Base-by-base conservation (phyloP, 805 yeast species). In the Yamadazyma philogaea region DNA sequence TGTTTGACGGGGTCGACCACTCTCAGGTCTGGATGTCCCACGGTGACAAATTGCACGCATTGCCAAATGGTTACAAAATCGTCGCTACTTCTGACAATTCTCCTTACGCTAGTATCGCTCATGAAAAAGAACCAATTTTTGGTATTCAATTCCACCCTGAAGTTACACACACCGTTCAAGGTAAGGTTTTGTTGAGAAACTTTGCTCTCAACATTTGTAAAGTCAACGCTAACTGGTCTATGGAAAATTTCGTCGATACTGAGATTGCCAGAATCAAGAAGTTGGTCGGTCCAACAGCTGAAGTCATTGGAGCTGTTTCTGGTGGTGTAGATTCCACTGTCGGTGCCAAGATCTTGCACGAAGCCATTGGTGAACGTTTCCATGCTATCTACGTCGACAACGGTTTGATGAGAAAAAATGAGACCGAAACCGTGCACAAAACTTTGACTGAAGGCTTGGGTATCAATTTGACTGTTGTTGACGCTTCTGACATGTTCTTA, bases 291-390 rank as follows among this genome's bases (percentile, higher is more conserved):
- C 97, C 96, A 53, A 83, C 89, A 44, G 98, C 96, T 44, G 98
- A 93, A 72, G 99, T 93, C 51, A 93, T 93, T 61, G 99, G 99
- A 71, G 99, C 99, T 43, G 99, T 93, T 52, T 88, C 96, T 40
- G 99, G 99, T 60, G 99, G 99, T 75, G 99, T 93, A 50, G 99
- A 93, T 71, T 93, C 99, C 40, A 93, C 99, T 37, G 99, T 93
- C 47, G 99, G 97, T 53, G 97, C 99, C 52, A 93, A 91, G 76
- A 78, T 93, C 63, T 85, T 93, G 96, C 84, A 88, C 52, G 96
- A 87, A 73, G 99, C 99, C 52, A 93, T 93, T 66, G 99, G 99
- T 62, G 93, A 87, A 60, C 81, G 99, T 66, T 93, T 93, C 85
- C 99, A 93, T 60, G 99, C 99, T 46, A 90, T 93, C 58, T 79